phyloP scores from a whole-genome alignment of 108 stramenopile species.

The Cyclostephanos invisitatus region DNA sequence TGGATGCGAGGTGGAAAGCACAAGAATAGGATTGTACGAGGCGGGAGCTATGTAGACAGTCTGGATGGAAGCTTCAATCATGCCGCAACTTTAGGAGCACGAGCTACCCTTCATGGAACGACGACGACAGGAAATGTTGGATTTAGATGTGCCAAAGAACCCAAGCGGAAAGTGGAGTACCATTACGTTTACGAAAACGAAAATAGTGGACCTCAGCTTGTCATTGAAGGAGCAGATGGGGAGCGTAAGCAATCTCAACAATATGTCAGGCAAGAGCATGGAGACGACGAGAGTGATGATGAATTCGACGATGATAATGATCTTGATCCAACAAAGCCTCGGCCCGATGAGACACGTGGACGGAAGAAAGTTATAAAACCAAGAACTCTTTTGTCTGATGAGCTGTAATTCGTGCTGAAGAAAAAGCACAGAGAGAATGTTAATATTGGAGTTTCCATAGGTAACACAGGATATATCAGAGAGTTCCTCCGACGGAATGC shows the following conservation, averaged over 20 bases:
- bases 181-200: conserved; percentile 75
- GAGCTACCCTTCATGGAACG: conserved; percentile 77
- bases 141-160: conserved; percentile 82
- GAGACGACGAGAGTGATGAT: conserved; percentile 41
- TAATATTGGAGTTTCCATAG: neutral
- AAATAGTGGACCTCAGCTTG: conserved; percentile 53
- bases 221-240: conserved; percentile 71
- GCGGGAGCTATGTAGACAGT: conserved; percentile 86
- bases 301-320: conserved; percentile 49
- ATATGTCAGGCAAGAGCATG: conserved; percentile 32
- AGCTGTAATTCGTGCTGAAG: conserved; percentile 25
- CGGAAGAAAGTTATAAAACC: conserved; percentile 49
- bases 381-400: conserved; percentile 44
- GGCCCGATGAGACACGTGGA: conserved; percentile 42
- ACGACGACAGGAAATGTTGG: conserved; percentile 87
- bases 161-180: conserved; percentile 69
- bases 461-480: neutral
- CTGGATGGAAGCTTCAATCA: conserved; percentile 85
- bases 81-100: conserved; percentile 82
- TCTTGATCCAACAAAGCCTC: conserved; percentile 44
- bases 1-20: conserved; percentile 91
- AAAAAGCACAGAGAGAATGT: neutral
- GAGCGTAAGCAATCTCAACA: conserved; percentile 52
- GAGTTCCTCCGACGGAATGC: neutral
- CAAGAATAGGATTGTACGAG: conserved; percentile 85